Conservation (phyloP, 2,329 filamentous ascomycete species). For the Ophiostoma montium region DNA sequence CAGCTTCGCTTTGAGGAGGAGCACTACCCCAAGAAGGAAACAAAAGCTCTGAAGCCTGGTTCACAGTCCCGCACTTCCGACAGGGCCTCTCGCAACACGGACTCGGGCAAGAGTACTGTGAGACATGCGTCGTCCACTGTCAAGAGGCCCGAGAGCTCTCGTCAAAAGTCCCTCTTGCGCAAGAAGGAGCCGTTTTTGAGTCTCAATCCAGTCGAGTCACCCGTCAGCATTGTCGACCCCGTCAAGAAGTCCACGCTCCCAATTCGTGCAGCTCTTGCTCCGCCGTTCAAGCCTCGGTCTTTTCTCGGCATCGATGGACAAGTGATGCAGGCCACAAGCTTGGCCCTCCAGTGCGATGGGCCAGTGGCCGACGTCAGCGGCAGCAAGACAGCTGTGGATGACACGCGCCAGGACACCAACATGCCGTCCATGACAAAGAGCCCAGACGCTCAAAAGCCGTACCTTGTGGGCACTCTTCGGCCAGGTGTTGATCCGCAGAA, state of each 20-base stretch:
- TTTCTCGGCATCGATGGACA: background rate
- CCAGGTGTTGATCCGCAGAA: conserved; percentile 27
- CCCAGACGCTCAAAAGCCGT: conserved; percentile 25
- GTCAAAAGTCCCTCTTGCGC: conserved; percentile 9
- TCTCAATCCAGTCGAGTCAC: conserved; percentile 20
- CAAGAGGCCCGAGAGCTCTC: conserved; percentile 11
- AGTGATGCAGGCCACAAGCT: background rate
- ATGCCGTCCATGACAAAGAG: conserved; percentile 8
- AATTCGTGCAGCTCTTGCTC: conserved; percentile 32
- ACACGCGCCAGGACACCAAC: background rate
- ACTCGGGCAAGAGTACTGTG: background rate
- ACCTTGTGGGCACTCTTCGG: conserved; percentile 40
- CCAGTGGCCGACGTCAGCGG: background rate
- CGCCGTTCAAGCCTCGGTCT: conserved; percentile 32
- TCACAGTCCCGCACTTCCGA: background rate
- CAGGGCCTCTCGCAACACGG: background rate
- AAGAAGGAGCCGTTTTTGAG: conserved; percentile 13
- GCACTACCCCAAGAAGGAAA: conserved; percentile 24
- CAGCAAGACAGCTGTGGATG: background rate
- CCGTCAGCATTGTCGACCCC: conserved; percentile 15
- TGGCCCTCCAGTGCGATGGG: conserved; percentile 6
- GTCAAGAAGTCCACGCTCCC: conserved; percentile 26
- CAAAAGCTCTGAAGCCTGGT: conserved; percentile 13
- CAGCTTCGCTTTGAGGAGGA: conserved; percentile 32
- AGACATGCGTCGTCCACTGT: conserved; percentile 7